Evolutionary conservation across 768 basidiomycete genomes (phyloP).

Genomic region (Boletus rubescentipes): DNA sequence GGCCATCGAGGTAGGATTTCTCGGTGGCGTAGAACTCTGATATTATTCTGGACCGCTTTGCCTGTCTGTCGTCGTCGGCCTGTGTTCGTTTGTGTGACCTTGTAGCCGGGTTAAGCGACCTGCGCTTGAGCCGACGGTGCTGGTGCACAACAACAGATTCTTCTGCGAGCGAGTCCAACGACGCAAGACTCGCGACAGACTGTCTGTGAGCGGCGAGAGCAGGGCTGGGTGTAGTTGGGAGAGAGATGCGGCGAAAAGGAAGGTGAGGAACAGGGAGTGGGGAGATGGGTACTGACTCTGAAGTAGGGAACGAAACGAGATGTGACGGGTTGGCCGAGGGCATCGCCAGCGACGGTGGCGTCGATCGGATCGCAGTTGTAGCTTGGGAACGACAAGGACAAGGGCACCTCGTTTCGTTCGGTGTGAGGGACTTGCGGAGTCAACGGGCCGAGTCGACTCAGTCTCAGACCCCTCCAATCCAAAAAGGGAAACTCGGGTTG

Average conservation of each 20-base stretch:
- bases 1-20: slow-evolving; percentile 74
- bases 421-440: slow-evolving; percentile 5
- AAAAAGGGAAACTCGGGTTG: slow-evolving; percentile 7
- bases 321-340: slow-evolving; percentile 11
- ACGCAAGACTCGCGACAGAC: slow-evolving; percentile 68
- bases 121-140: slow-evolving; percentile 36
- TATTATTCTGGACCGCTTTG: slow-evolving; percentile 68
- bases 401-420: neutral
- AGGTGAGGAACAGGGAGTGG: slow-evolving; percentile 47
- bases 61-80: slow-evolving; percentile 46
- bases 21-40: slow-evolving; percentile 83
- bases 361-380: slow-evolving; percentile 8
- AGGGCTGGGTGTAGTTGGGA: slow-evolving; percentile 51
- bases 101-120: slow-evolving; percentile 30
- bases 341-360: slow-evolving; percentile 20
- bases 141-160: slow-evolving; percentile 27
- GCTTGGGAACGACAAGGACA: neutral
- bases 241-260: slow-evolving; percentile 63
- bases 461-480: slow-evolving; percentile 18
- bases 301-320: slow-evolving; percentile 34
- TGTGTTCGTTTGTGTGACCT: slow-evolving; percentile 35
- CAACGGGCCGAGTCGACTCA: slow-evolving; percentile 22
- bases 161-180: slow-evolving; percentile 71
- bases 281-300: slow-evolving; percentile 23
- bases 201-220: slow-evolving; percentile 45